These are phyloP conservation scores for Carex kokanica DNA, from an alignment of 176 grass and related monocot species.

Conservation along the genomic window DNA sequence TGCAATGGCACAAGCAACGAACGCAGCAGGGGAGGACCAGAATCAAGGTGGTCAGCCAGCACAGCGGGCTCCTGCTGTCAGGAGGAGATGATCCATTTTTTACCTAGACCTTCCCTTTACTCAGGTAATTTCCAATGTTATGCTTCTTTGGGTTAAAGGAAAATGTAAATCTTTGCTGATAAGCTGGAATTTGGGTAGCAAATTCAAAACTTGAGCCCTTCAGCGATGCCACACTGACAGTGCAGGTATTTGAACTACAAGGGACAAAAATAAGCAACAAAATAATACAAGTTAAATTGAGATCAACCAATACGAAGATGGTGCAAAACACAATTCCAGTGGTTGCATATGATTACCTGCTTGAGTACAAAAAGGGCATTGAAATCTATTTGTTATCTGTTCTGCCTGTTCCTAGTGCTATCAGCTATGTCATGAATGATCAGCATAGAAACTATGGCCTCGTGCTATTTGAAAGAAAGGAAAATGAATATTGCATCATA, in stretches of 20 bases:
- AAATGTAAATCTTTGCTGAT: not conserved
- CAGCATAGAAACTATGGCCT: not conserved
- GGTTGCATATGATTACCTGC: not conserved
- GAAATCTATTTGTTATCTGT: not conserved
- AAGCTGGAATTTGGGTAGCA: not conserved
- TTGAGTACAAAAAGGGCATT: not conserved
- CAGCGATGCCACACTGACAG: not conserved
- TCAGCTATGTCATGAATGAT: conserved; percentile 1
- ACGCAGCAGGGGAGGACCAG: conserved; percentile 59
- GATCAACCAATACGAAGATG: not conserved
- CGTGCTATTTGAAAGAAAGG: not conserved
- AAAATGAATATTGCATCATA: not conserved
- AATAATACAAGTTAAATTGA: not conserved
- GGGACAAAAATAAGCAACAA: not conserved
- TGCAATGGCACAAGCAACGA: conserved; percentile 80
- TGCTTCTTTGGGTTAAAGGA: conserved; percentile 1
- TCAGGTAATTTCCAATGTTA: conserved; percentile 38
- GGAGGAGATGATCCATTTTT: conserved; percentile 68
- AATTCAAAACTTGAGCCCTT: not conserved
- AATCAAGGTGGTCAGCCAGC: conserved; percentile 52
- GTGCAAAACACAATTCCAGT: not conserved
- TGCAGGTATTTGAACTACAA: not conserved
- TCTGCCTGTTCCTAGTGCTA: not conserved
- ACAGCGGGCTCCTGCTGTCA: conserved; percentile 56
- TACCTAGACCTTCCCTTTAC: conserved; percentile 12